These are phyloP conservation scores for Steccherinum ochraceum DNA, from an alignment of 768 basidiomycete species.

Conservation along the genomic window DNA sequence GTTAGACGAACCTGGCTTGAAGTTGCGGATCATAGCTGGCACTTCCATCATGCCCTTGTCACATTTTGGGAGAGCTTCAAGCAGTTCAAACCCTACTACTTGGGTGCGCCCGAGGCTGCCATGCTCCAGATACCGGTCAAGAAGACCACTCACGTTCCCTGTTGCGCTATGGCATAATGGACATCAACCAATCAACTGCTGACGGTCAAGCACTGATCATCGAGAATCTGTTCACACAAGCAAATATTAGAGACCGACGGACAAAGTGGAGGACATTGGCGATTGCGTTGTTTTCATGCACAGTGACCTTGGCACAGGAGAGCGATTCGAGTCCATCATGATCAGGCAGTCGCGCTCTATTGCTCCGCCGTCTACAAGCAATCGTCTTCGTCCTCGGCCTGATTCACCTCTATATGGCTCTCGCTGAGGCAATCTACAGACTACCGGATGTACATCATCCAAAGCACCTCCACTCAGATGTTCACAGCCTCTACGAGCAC, in stretches of 20 bases:
- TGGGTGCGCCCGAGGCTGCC: constrained; percentile 12
- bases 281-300: constrained; percentile 13
- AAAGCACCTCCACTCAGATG: background rate
- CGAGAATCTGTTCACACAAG: constrained; percentile 17
- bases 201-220: constrained; percentile 18
- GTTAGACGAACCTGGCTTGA: too few species aligned
- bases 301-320: constrained; percentile 15
- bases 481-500: constrained; percentile 16
- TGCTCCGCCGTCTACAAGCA: constrained; percentile 26
- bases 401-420: constrained; percentile 30
- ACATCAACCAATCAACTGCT: constrained; percentile 12
- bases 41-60: constrained; percentile 22
- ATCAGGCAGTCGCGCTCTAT: constrained; percentile 12
- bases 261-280: constrained; percentile 1
- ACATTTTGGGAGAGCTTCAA: constrained; percentile 15
- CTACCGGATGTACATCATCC: background rate
- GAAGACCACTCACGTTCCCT: constrained; percentile 14
- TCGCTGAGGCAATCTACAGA: constrained; percentile 13
- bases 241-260: constrained; percentile 8
- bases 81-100: background rate
- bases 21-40: too few species aligned
- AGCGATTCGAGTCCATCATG: constrained; percentile 4
- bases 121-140: constrained; percentile 13
- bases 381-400: constrained; percentile 28
- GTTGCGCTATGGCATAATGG: constrained; percentile 17